phyloP scores from a whole-genome alignment of 2,329 filamentous ascomycete genomes.

The Thielaviopsis punctulata region DNA sequence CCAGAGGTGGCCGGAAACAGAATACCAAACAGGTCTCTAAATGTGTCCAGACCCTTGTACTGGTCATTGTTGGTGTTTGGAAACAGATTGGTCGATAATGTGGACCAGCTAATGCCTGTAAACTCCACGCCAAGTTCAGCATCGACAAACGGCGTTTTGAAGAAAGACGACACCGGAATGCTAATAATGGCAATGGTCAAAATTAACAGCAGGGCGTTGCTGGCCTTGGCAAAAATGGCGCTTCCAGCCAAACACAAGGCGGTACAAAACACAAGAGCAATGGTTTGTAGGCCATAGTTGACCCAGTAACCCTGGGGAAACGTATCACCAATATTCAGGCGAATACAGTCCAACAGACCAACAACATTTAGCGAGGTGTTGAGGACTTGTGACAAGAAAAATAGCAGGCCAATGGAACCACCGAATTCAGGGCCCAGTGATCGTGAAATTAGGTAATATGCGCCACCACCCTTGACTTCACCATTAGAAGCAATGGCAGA shows the following conservation, averaged over 20 bases:
- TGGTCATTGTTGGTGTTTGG: slow-evolving; percentile 49
- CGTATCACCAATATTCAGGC: slow-evolving; percentile 51
- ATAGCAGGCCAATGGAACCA: slow-evolving; percentile 72
- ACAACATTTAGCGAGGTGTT: slow-evolving; percentile 80
- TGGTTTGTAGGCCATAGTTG: slow-evolving; percentile 58
- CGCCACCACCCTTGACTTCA: slow-evolving; percentile 71
- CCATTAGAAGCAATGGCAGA: slow-evolving; percentile 84
- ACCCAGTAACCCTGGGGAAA: slow-evolving; percentile 61
- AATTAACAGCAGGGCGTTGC: slow-evolving; percentile 56
- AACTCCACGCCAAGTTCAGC: slow-evolving; percentile 49
- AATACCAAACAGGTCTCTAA: slow-evolving; percentile 71
- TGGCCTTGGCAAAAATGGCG: slow-evolving; percentile 62
- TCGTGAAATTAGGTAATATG: slow-evolving; percentile 77
- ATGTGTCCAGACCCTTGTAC: slow-evolving; percentile 47
- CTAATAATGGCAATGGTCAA: slow-evolving; percentile 59
- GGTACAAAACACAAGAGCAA: slow-evolving; percentile 54
- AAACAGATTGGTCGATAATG: slow-evolving; percentile 55
- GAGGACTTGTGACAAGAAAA: slow-evolving; percentile 78
- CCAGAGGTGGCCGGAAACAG: slow-evolving; percentile 52
- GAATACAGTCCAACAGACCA: slow-evolving; percentile 67
- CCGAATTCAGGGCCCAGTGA: slow-evolving; percentile 79
- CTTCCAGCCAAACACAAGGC: slow-evolving; percentile 64
- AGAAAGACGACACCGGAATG: slow-evolving; percentile 61
- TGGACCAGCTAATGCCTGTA: slow-evolving; percentile 56
- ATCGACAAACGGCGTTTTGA: slow-evolving; percentile 50